These are phyloP conservation scores for Volvox reticuliferus DNA, from an alignment of 139 green algal species.

Conservation along the genomic window DNA sequence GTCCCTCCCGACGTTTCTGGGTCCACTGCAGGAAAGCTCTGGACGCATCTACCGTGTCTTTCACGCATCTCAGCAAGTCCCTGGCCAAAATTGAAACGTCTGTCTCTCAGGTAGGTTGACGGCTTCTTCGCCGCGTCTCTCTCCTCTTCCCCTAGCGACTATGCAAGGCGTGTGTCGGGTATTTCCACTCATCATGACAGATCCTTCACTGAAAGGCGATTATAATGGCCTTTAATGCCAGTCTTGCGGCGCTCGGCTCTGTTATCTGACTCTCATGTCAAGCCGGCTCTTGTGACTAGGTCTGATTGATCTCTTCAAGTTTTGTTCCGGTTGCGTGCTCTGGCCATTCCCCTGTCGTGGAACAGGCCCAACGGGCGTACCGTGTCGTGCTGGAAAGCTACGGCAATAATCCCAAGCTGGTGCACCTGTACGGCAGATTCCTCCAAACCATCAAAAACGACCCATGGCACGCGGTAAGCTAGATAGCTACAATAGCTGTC, in stretches of 20 bases:
- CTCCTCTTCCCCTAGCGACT: too few relatives aligned
- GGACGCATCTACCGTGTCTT: constrained; percentile 2
- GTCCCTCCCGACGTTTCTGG: too few relatives aligned
- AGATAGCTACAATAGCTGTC: not conserved
- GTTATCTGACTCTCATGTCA: too few relatives aligned
- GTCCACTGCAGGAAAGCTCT: constrained; percentile 17
- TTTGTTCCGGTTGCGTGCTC: too few relatives aligned
- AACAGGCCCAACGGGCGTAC: constrained; percentile 36
- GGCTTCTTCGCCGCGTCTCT: too few relatives aligned
- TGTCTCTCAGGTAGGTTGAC: not conserved
- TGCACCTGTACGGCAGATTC: constrained; percentile 48
- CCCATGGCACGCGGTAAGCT: constrained; percentile 32
- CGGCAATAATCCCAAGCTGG: constrained; percentile 40
- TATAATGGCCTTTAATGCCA: too few relatives aligned
- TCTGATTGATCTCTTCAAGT: too few relatives aligned
- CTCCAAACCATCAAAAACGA: constrained; percentile 53
- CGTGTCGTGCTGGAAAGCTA: constrained; percentile 48
- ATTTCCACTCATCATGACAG: too few relatives aligned
- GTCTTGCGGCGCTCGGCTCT: too few relatives aligned
- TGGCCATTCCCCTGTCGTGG: not conserved
- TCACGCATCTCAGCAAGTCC: constrained; percentile 28
- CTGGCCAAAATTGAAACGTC: constrained; percentile 33
- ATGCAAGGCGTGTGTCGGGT: too few relatives aligned
- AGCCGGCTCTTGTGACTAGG: too few relatives aligned
- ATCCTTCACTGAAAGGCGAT: too few relatives aligned